These are phyloP conservation scores for Colletotrichum liriopes DNA, from an alignment of 2,329 filamentous ascomycete genomes.

Conservation along the genomic window DNA sequence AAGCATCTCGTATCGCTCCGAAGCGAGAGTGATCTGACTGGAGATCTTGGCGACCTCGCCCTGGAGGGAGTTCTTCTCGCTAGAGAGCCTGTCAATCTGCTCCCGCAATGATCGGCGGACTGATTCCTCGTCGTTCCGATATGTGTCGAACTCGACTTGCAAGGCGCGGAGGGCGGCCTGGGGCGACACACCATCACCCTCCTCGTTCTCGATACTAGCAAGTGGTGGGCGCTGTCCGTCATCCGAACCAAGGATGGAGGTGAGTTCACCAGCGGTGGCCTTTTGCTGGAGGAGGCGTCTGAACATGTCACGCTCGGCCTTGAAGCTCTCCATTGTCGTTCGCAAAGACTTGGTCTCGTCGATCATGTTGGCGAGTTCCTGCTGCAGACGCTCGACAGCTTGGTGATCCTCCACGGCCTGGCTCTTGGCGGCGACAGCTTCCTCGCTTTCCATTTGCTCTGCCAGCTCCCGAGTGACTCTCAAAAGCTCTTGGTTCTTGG, in stretches of 20 bases:
- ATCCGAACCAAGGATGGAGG: conserved; percentile 79
- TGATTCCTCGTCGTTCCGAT: conserved; percentile 86
- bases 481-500: conserved; percentile 89
- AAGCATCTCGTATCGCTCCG: conserved; percentile 89
- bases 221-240: conserved; percentile 69
- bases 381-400: conserved; percentile 80
- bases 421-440: conserved; percentile 79
- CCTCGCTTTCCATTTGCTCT: conserved; percentile 91
- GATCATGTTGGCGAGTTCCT: conserved; percentile 81
- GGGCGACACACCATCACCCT: conserved; percentile 70
- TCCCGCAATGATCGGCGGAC: conserved; percentile 88
- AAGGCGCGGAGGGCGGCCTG: conserved; percentile 85
- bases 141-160: conserved; percentile 90
- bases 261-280: conserved; percentile 72
- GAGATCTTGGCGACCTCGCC: conserved; percentile 84
- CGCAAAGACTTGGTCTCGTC: conserved; percentile 89
- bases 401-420: conserved; percentile 76
- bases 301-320: conserved; percentile 98
- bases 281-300: conserved; percentile 89
- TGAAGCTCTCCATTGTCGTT: conserved; percentile 90
- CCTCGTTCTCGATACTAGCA: conserved; percentile 70
- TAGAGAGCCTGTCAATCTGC: conserved; percentile 85
- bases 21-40: conserved; percentile 86
- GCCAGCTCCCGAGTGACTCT: conserved; percentile 88
- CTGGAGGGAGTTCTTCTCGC: conserved; percentile 87